These are phyloP conservation scores for Zymoseptoria tritici DNA, from an alignment of 2,329 filamentous ascomycete species.

Conservation along the genomic window DNA sequence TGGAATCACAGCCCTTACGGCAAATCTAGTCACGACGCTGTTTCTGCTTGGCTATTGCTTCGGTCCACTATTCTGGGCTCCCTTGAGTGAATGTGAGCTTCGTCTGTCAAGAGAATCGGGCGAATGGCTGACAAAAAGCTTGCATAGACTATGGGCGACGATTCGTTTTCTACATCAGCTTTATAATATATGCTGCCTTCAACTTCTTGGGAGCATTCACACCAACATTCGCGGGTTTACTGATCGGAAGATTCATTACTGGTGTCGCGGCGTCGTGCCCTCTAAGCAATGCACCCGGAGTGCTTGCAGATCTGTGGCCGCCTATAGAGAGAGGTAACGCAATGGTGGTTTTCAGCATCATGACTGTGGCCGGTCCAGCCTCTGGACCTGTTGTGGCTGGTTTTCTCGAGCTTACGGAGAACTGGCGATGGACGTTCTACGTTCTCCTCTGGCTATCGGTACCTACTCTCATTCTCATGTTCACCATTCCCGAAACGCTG, in stretches of 20 bases:
- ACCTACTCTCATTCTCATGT: slow-evolving; percentile 27
- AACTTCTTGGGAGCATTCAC: slow-evolving; percentile 50
- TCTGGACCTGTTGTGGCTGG: slow-evolving; percentile 49
- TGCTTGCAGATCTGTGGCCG: slow-evolving; percentile 41
- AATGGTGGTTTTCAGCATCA: slow-evolving; percentile 46
- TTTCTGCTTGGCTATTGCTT: slow-evolving; percentile 45
- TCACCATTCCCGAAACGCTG: slow-evolving; percentile 53
- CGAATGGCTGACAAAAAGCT: background rate
- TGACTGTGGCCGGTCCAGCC: slow-evolving; percentile 38
- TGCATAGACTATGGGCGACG: slow-evolving; percentile 44
- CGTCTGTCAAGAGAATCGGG: background rate
- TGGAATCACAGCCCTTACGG: slow-evolving; percentile 38
- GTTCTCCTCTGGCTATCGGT: slow-evolving; percentile 35
- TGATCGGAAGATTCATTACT: slow-evolving; percentile 49
- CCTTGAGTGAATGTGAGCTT: slow-evolving; percentile 49
- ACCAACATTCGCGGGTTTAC: slow-evolving; percentile 45
- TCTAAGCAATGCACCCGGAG: slow-evolving; percentile 39
- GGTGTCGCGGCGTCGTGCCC: slow-evolving; percentile 47
- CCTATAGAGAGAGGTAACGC: slow-evolving; percentile 39
- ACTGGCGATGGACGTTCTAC: slow-evolving; percentile 39
- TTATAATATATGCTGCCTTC: slow-evolving; percentile 38
- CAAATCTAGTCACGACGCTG: slow-evolving; percentile 22
- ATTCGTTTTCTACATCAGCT: slow-evolving; percentile 42
- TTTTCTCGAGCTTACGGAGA: slow-evolving; percentile 48
- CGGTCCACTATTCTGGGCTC: slow-evolving; percentile 56